Conservation (phyloP, 805 yeast species). For the Clavispora asparagi region DNA sequence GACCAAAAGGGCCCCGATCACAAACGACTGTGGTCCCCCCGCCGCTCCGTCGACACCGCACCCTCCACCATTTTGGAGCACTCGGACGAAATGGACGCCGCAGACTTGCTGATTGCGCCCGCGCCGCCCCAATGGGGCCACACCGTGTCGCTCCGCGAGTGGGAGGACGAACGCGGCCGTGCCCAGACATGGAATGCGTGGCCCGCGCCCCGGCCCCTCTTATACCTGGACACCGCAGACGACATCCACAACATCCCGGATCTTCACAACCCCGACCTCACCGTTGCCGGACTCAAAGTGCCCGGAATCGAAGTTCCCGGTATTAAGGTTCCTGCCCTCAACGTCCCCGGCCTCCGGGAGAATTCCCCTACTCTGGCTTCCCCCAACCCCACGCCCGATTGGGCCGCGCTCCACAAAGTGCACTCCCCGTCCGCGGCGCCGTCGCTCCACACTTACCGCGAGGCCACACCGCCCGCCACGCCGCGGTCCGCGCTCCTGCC, state of each 20-base stretch:
- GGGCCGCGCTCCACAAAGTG: slow-evolving; percentile 16
- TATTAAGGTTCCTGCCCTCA: no score
- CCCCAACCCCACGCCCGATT: slow-evolving; percentile 5
- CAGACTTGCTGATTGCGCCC: not conserved
- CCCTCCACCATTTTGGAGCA: not conserved
- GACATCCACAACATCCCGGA: not conserved
- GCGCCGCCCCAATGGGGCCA: not conserved
- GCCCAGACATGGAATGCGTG: slow-evolving; percentile 18
- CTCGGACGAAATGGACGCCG: not conserved
- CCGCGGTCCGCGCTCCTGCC: not conserved
- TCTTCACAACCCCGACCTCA: no score
- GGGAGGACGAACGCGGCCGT: slow-evolving; percentile 18
- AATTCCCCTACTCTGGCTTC: not conserved
- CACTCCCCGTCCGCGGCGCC: slow-evolving; percentile 32
- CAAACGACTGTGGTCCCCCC: not conserved
- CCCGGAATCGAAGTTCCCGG: no score
- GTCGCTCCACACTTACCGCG: slow-evolving; percentile 35
- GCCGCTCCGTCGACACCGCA: not conserved
- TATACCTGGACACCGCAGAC: slow-evolving; percentile 4
- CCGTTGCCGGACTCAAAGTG: no score
- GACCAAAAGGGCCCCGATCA: not conserved
- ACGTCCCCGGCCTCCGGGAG: not conserved
- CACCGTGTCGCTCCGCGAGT: slow-evolving; percentile 26
- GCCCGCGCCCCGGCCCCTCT: slow-evolving; percentile 20
- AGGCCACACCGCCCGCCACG: slow-evolving; percentile 5